Conservation (phyloP, 352 stramenopile species). For the Globisporangium yorkense region DNA sequence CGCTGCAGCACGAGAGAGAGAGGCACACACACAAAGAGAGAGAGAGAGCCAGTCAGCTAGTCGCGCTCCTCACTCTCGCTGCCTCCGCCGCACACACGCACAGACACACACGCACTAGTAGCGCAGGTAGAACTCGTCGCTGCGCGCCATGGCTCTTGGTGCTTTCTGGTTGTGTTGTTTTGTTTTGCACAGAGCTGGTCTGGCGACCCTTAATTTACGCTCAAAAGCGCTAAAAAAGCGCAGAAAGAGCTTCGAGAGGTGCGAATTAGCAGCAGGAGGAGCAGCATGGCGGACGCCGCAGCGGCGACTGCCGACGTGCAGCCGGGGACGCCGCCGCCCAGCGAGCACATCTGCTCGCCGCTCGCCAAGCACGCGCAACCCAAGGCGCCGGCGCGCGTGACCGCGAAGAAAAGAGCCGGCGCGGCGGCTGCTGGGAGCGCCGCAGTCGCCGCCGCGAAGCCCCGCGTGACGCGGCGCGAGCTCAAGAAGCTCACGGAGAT, state of each 20-base stretch:
- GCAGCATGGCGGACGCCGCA: too few relatives aligned
- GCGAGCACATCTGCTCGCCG: conserved; percentile 27
- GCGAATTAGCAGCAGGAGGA: too few relatives aligned
- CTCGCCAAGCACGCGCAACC: conserved; percentile 24
- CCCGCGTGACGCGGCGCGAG: conserved; percentile 59
- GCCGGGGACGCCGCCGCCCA: conserved; percentile 21
- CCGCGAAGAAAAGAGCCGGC: conserved; percentile 34
- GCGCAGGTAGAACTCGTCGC: conserved; percentile 85
- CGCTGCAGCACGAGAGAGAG: conserved; percentile 30
- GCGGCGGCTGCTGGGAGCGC: conserved; percentile 1
- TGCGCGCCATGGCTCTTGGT: conserved; percentile 38
- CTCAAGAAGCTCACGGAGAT: conserved; percentile 78
- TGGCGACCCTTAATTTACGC: too few relatives aligned
- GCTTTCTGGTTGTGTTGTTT: not conserved
- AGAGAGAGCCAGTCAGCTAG: not conserved
- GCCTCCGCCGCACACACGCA: not conserved
- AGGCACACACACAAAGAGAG: not conserved
- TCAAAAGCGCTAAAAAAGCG: too few relatives aligned
- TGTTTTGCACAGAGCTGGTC: too few relatives aligned
- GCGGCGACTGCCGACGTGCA: not conserved
- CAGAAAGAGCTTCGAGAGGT: not conserved
- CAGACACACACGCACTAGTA: conserved; percentile 66
- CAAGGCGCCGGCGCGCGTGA: conserved; percentile 34
- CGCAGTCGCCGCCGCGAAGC: conserved; percentile 24
- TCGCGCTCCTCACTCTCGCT: too few relatives aligned